Percentiles rank a stretch among this genome's conserved stretches.
phyloP scores from a whole-genome alignment of 2,329 filamentous ascomycete genomes.

The Pseudocercospora crystallina region DNA sequence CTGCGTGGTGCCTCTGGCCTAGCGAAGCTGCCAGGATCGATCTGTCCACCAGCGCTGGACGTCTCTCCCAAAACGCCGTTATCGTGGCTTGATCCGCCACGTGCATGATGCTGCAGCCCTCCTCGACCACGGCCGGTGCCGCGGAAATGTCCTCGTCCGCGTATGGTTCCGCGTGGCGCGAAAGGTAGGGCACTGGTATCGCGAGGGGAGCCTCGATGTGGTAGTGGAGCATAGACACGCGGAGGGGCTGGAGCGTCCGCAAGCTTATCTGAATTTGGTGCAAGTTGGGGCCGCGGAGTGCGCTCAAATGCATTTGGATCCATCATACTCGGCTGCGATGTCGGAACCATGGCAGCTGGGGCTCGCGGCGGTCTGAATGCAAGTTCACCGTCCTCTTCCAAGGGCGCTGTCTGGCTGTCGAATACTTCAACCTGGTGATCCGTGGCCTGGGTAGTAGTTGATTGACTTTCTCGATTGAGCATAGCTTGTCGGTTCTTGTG shows the following conservation, averaged over 20 bases:
- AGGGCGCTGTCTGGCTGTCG: too few relatives aligned
- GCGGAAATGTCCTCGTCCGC: conserved; percentile 27
- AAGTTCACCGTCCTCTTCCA: conserved; percentile 21
- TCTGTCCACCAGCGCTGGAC: conserved; percentile 26
- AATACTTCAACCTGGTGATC: background rate
- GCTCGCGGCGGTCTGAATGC: conserved; percentile 33
- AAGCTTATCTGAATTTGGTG: conserved; percentile 7
- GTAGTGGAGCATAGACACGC: conserved; percentile 9
- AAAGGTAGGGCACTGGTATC: conserved; percentile 20
- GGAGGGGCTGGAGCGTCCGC: conserved; percentile 20
- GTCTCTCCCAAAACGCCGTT: conserved; percentile 9
- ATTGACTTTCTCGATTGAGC: conserved; percentile 28
- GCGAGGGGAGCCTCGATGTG: conserved; percentile 19
- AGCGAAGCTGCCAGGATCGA: conserved; percentile 40
- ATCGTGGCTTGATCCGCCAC: conserved; percentile 21
- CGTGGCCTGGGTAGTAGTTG: background rate
- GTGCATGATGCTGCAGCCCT: conserved; percentile 15
- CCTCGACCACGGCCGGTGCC: conserved; percentile 24
- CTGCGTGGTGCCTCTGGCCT: conserved; percentile 33
- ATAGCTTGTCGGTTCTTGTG: conserved; percentile 39
- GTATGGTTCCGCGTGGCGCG: conserved; percentile 23
- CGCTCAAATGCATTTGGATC: conserved; percentile 52
- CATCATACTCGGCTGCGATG: conserved; percentile 36
- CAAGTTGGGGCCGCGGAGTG: conserved; percentile 25
- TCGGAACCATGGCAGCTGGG: conserved; percentile 34